Evolutionary conservation across 2,329 filamentous ascomycete species (phyloP).

Genomic region (Aureobasidium vineae): DNA sequence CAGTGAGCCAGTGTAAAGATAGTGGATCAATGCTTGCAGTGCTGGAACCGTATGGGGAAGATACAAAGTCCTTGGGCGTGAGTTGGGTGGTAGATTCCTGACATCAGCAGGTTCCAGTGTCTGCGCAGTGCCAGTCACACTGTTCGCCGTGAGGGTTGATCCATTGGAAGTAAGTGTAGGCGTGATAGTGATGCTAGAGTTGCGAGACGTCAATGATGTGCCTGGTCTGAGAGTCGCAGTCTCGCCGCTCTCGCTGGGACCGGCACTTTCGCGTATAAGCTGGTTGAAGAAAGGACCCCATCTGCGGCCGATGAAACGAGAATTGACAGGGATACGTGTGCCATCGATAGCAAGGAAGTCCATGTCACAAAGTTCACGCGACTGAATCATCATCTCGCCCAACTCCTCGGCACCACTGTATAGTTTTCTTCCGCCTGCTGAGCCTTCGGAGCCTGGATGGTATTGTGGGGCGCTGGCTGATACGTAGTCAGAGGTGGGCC

Average conservation of each 20-base stretch:
- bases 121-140: slow-evolving; percentile 40
- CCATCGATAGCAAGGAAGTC: slow-evolving; percentile 90
- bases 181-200: slow-evolving; percentile 84
- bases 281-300: slow-evolving; percentile 98
- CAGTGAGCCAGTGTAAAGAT: slow-evolving; percentile 87
- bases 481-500: slow-evolving; percentile 76
- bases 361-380: slow-evolving; percentile 94
- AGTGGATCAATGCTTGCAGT: slow-evolving; percentile 85
- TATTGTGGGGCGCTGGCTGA: slow-evolving; percentile 69
- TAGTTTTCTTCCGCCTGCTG: slow-evolving; percentile 72
- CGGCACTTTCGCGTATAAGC: slow-evolving; percentile 72
- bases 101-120: slow-evolving; percentile 51
- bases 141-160: slow-evolving; percentile 44
- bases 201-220: slow-evolving; percentile 56
- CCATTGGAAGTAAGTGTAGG: slow-evolving; percentile 54
- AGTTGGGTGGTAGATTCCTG: slow-evolving; percentile 54
- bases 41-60: slow-evolving; percentile 90
- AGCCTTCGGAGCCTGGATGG: slow-evolving; percentile 45
- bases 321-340: slow-evolving; percentile 91
- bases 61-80: slow-evolving; percentile 81
- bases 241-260: slow-evolving; percentile 69
- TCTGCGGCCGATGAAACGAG: slow-evolving; percentile 76
- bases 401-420: slow-evolving; percentile 79
- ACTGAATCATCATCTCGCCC: slow-evolving; percentile 71
- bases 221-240: slow-evolving; percentile 68